Base-by-base conservation (phyloP, 257 asterid genomes). In the Verbena officinalis region DNA sequence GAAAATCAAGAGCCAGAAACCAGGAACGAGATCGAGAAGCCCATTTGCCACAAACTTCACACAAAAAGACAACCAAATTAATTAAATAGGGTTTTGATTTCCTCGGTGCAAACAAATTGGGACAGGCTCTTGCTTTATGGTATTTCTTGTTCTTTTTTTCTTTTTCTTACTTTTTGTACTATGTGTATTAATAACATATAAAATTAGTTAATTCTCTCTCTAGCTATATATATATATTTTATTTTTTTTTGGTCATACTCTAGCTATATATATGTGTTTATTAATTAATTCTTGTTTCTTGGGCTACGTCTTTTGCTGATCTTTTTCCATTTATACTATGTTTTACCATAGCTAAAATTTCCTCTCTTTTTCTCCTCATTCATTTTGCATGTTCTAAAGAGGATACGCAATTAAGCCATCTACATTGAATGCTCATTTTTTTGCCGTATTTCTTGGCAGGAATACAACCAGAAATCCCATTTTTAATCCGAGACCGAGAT, bases 371-470 rank as follows among this genome's bases (percentile, higher is more conserved):
- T 76, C 80, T 42, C 5, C 1, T 75, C 74, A 68, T 72, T 74
- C 62, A 55, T 80, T 77, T 22, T 78, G 67, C 82, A 76, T 77
- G 80, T 77, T 84, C 84, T 73, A 34, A 73, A 65, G 8, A 55
- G 40, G 20, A 62, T 55, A 58, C 50, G 8, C 23, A 48, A 65
- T 20, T 46, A 44, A 71, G 64, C 71, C 64, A 13, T 42, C 57
- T 69, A 49, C 88, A 75, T 79, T 77, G 68, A 75, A 59, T n/a
- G n/a, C n/a, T n/a, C n/a, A n/a, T 78, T 42, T 64, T 59, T 60
- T 33, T 62, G 49, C 59, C 69, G 20, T 7, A 9, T 16, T 31
- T 62, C 24, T 55, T 42, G 69, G 72, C 61, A 49, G 71, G 67
- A 59, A 57, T 49, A 34, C 23, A 9, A 19, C 12, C 61, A 49